Evolutionary conservation across 495 filamentous ascomycete genomes (phyloP), one percentile per base, ranked within the genome.

Genomic region (Staphylotrichum tortipilum): DNA sequence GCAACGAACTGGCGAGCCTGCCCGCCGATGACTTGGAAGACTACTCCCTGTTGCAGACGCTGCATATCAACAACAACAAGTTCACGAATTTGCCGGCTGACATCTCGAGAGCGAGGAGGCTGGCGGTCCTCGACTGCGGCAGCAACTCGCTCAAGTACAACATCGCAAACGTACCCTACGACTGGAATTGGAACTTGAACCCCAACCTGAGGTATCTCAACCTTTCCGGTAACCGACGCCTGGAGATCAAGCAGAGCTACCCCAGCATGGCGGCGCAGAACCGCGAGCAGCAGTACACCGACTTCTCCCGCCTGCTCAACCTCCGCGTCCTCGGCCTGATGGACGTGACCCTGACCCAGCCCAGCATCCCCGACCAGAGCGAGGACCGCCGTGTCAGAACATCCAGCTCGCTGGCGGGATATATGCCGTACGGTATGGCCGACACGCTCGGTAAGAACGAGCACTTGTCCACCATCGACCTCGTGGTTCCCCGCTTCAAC

Each of bases 171-270:
- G 95, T 94, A 78, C 92, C 94, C 1, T 99, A 99, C 60, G 92
- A 99, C 63, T 99, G 92, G 92, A 99, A 99, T 59, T 99, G 92
- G 92, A 97, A 96, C 64, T 88, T 90, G 78, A 99, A 97, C 53
- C 83, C 84, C 31, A 90, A 94, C 52, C 72, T 99, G 49, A 86
- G 89, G 52, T 97, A 94, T 59, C 82, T 99, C 51, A 99, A 96
- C 59, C 78, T 99, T 52, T 96, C 91, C 7, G 92, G 94, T 21
- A 99, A 99, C 72, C 94, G 95, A 66, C 82, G 91, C 26, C 67
- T 99, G 34, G 94, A 99, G 68, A 99, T 99, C 68, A 97, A 97
- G 64, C 88, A 84, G 57, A 78, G 79, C 47, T 68, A 73, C 28
- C 67, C 69, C 40, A 72, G 73, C 19, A 60, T 69, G 23, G 61